Evolutionary conservation across 2,329 filamentous ascomycete genomes (phyloP).

Genomic region (Phialemoniopsis sp.): DNA sequence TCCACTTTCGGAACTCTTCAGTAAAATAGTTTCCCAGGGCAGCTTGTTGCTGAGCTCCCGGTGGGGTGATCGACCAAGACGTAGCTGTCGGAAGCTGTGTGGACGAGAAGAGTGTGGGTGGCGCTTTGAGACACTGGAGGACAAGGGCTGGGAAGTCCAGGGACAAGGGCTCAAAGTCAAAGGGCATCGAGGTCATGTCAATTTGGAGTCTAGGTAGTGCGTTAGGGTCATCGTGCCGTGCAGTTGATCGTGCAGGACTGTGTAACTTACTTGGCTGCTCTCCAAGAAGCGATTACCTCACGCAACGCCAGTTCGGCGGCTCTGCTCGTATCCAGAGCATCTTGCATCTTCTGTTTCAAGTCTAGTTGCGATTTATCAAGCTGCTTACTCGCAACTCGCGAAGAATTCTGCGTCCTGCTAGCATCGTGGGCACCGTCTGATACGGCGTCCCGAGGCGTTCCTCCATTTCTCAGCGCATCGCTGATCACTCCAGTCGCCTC

Average conservation of each 20-base stretch:
- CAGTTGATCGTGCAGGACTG: slow-evolving; percentile 1
- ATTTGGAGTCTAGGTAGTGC: slow-evolving; percentile 42
- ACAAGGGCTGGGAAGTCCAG: slow-evolving; percentile 84
- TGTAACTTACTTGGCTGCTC: slow-evolving; percentile 71
- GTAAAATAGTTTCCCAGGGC: slow-evolving; percentile 65
- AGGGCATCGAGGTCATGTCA: slow-evolving; percentile 51
- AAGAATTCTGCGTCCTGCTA: slow-evolving; percentile 27
- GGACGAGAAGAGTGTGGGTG: slow-evolving; percentile 76
- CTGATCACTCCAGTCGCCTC: slow-evolving; percentile 76
- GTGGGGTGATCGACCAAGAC: slow-evolving; percentile 78
- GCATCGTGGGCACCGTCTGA: slow-evolving; percentile 23
- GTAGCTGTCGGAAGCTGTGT: slow-evolving; percentile 73
- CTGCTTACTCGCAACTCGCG: slow-evolving; percentile 45
- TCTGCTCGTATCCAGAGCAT: slow-evolving; percentile 73
- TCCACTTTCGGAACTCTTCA: slow-evolving; percentile 65
- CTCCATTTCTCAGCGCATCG: slow-evolving; percentile 55
- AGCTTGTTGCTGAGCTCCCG: slow-evolving; percentile 68
- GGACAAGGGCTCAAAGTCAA: slow-evolving; percentile 80
- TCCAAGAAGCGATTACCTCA: slow-evolving; percentile 76
- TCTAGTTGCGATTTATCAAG: slow-evolving; percentile 58
- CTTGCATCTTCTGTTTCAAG: slow-evolving; percentile 57
- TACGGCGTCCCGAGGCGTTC: slow-evolving; percentile 28
- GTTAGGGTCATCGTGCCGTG: slow-evolving; percentile 4
- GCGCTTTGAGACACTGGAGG: slow-evolving; percentile 74
- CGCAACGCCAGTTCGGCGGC: slow-evolving; percentile 81